Conservation (phyloP, 1,284 basidiomycete genomes). For the Cutaneotrichosporon mucoides region DNA sequence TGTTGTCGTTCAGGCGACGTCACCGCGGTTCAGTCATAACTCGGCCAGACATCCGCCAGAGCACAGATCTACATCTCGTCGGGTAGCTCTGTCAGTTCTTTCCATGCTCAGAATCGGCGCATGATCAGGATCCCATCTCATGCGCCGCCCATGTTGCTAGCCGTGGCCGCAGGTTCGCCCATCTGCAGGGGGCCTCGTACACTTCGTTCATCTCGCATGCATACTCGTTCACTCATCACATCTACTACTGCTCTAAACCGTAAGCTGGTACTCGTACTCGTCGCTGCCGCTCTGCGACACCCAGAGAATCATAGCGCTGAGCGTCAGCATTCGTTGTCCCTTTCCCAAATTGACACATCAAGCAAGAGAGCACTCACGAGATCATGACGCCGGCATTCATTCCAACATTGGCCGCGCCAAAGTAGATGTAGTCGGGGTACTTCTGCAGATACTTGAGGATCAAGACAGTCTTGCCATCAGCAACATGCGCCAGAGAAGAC, state of each 20-base stretch:
- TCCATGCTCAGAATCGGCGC: no score
- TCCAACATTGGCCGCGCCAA: constrained; percentile 89
- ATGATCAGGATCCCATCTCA: no score
- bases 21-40: no score
- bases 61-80: no score
- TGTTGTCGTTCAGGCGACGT: no score
- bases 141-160: no score
- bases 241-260: constrained; percentile 30
- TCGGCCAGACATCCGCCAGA: no score
- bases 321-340: constrained; percentile 3
- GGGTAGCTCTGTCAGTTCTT: no score
- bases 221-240: not conserved
- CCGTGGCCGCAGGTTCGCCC: no score
- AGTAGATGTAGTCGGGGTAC: constrained; percentile 80
- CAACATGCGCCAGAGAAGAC: not conserved
- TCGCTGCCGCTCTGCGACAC: constrained; percentile 48
- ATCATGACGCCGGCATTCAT: constrained; percentile 91
- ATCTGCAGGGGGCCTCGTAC: no score
- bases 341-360: no score
- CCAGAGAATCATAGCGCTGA: constrained; percentile 49
- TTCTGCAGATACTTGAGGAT: constrained; percentile 84
- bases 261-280: constrained; percentile 51
- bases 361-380: constrained; percentile 29
- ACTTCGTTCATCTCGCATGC: not conserved
- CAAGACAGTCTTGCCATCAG: constrained; percentile 64